A percentile compares a stretch with the other conserved stretches of the same genome.
Conservation (phyloP, 2,329 filamentous ascomycete genomes). For the Alternaria triticina region DNA sequence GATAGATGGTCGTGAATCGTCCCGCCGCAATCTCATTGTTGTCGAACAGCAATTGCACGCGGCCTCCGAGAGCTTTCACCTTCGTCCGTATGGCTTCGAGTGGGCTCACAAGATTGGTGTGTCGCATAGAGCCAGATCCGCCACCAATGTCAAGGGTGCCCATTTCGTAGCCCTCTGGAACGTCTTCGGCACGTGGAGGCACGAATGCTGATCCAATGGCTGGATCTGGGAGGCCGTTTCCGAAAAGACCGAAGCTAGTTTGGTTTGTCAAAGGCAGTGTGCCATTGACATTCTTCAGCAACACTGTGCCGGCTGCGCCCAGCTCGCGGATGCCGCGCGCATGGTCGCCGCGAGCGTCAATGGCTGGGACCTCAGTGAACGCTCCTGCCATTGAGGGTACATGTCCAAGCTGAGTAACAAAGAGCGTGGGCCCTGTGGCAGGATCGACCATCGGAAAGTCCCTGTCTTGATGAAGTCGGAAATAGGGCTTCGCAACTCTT, state of each 20-base stretch:
- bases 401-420: slow-evolving; percentile 35
- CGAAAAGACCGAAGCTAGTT: slow-evolving; percentile 56
- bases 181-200: slow-evolving; percentile 2
- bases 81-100: slow-evolving; percentile 50
- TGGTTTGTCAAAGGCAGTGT: slow-evolving; percentile 58
- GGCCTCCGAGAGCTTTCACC: slow-evolving; percentile 32
- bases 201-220: slow-evolving; percentile 54
- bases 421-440: slow-evolving; percentile 30
- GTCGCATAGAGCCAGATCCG: slow-evolving; percentile 51
- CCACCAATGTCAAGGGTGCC: slow-evolving; percentile 54
- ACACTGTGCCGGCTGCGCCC: slow-evolving; percentile 50
- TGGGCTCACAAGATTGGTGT: slow-evolving; percentile 49
- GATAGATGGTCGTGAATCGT: slow-evolving; percentile 31
- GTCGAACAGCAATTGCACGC: slow-evolving; percentile 56
- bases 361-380: slow-evolving; percentile 18
- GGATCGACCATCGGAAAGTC: slow-evolving; percentile 45
- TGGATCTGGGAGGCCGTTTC: slow-evolving; percentile 54
- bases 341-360: slow-evolving; percentile 50
- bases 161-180: slow-evolving; percentile 37
- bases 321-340: slow-evolving; percentile 49
- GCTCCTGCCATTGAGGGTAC: neutral
- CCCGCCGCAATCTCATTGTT: slow-evolving; percentile 44
- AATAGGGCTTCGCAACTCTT: slow-evolving; percentile 56
- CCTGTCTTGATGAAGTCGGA: slow-evolving; percentile 48
- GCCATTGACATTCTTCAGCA: slow-evolving; percentile 57